Base-by-base conservation (phyloP, 305 asterid genomes). In the Caryopteris hybrid region DNA sequence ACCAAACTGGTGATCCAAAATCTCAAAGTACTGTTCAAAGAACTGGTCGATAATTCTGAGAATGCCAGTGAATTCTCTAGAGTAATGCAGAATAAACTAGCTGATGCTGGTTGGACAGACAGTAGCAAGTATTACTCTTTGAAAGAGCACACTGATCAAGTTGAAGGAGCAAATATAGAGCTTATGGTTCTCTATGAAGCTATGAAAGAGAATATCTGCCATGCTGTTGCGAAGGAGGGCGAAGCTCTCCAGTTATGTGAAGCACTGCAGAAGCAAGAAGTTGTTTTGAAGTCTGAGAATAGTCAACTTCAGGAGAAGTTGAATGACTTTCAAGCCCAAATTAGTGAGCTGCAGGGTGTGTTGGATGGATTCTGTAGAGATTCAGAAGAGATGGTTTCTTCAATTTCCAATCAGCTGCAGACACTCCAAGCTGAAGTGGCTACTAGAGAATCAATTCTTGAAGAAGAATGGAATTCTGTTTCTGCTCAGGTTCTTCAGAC, bases 161-260 rank as follows among this genome's bases (percentile, higher is more conserved):
- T 88, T 64, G 97, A 88, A 74, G 84, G 72, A 73, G 84, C 73
- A 77, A 86, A 81, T 69, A 70, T 95, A 66, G 95, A 84, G 85
- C 91, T 81, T 72, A 80, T 84, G 92, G 85, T 88, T 78, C 82
- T 88, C 7, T 79, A 70, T 79, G 98, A 95, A 84, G 77, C 81
- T 74, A 75, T 85, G 65, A 80, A 77, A 72, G 89, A 78, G 66
- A 81, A 80, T 66, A 36, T 67, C 20, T 54, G 29, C 65, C 75
- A 70, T 39, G 79, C 78, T 71, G 76, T 67, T 72, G 79, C 78
- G 60, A 85, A 76, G 74, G 81, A 81, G 83, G 76, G 76, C 42
- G 93, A 89, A 69, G 79, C 89, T 80, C 74, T 81, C 61, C 76
- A 46, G 73, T 67, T 77, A 58, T 79, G 61, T 77, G 85, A 86